Conservation (phyloP, 1,284 basidiomycete species). For the Coniferiporia weirii region DNA sequence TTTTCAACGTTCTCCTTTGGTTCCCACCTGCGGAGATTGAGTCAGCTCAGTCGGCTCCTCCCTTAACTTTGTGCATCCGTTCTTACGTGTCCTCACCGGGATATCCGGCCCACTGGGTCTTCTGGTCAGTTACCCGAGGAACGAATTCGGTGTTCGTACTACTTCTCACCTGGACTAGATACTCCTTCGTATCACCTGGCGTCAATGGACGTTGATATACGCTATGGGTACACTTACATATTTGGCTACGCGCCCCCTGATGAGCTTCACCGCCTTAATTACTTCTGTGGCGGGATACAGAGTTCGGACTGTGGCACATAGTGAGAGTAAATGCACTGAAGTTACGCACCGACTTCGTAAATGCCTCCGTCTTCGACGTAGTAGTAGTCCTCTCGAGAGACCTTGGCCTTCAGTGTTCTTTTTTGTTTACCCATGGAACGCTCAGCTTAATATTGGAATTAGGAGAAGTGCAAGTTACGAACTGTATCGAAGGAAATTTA, state of each 20-base stretch:
- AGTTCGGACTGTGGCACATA: background rate
- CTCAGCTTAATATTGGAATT: background rate
- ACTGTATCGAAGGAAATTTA: background rate
- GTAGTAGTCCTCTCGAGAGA: background rate
- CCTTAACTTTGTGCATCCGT: too few species aligned
- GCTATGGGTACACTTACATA: background rate
- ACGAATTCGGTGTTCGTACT: too few species aligned
- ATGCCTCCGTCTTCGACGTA: background rate
- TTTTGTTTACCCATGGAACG: constrained; percentile 12
- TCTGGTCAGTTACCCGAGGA: background rate
- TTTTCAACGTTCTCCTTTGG: background rate
- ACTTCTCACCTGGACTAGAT: constrained; percentile 6
- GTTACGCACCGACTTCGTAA: constrained; percentile 14
- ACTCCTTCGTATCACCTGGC: background rate
- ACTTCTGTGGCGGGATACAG: background rate
- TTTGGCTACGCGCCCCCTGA: background rate
- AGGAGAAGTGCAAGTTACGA: background rate
- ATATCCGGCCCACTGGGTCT: constrained; percentile 19
- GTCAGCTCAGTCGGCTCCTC: too few species aligned
- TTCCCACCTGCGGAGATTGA: constrained; percentile 4
- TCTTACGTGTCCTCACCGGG: constrained; percentile 16
- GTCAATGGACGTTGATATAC: background rate
- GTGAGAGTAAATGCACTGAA: background rate
- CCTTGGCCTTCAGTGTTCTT: background rate
- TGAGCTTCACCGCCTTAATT: constrained; percentile 1